phyloP scores from a whole-genome alignment of 129 eudicot genomes.

The Tanacetum coccineum region DNA sequence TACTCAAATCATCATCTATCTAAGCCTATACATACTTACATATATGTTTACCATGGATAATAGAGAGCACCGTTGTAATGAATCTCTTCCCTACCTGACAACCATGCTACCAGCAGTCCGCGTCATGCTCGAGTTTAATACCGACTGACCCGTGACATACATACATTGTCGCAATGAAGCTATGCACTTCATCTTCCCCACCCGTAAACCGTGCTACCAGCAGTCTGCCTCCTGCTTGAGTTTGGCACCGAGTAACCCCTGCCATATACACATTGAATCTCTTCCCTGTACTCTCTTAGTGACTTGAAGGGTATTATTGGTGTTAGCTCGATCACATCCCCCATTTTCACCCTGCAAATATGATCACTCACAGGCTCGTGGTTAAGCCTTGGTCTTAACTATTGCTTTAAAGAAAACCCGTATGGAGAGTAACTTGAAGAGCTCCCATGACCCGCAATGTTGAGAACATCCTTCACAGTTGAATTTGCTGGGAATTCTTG shows the following conservation, averaged over 20 bases:
- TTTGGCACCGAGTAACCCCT: slow-evolving; percentile 28
- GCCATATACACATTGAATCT: slow-evolving; percentile 73
- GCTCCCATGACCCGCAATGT: too few species aligned
- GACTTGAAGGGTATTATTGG: too few species aligned
- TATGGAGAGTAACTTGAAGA: too few species aligned
- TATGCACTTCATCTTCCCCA: slow-evolving; percentile 28
- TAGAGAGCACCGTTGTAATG: neutral
- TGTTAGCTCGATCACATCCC: too few species aligned
- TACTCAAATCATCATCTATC: slow-evolving; percentile 27
- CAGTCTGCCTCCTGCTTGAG: slow-evolving; percentile 15
- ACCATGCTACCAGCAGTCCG: slow-evolving; percentile 17
- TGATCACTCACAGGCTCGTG: too few species aligned
- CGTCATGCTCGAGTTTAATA: slow-evolving; percentile 11
- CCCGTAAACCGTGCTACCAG: slow-evolving; percentile 16
- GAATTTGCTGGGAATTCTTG: too few species aligned
- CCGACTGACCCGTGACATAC: slow-evolving; percentile 46
- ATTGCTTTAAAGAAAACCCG: too few species aligned
- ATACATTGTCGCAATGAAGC: slow-evolving; percentile 25
- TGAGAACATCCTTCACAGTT: too few species aligned
- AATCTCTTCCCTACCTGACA: slow-evolving; percentile 28
- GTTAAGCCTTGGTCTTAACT: too few species aligned
- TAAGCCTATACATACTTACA: slow-evolving; percentile 14
- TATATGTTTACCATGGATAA: slow-evolving; percentile 3
- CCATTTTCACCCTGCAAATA: too few species aligned
- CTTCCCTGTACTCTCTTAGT: too few species aligned